Percentiles rank a stretch among this genome's conserved stretches.
Evolutionary conservation across 805 yeast genomes (phyloP).

Genomic region (Ogataea kodamae): DNA sequence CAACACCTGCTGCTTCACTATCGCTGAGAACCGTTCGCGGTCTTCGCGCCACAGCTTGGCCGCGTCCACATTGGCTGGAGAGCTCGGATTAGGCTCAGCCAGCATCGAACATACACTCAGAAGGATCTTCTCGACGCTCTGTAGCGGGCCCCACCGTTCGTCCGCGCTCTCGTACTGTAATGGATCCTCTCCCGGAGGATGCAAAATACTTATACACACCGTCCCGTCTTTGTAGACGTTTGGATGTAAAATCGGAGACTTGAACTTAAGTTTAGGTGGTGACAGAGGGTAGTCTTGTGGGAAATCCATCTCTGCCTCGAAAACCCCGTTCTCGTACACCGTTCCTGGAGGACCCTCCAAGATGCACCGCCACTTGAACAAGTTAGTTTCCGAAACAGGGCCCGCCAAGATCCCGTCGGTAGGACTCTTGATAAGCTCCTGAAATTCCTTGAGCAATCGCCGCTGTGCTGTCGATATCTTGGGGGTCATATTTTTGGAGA

Average conservation of each 20-base stretch:
- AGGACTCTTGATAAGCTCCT: conserved; percentile 77
- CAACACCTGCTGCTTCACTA: conserved; percentile 65
- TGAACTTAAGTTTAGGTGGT: conserved; percentile 62
- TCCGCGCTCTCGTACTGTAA: conserved; percentile 92
- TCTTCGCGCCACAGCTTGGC: conserved; percentile 90
- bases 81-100: conserved; percentile 94
- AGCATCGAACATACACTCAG: conserved; percentile 93
- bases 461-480: conserved; percentile 60
- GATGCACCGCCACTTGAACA: conserved; percentile 51
- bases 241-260: conserved; percentile 86
- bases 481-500: conserved; percentile 24
- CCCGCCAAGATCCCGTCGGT: conserved; percentile 97
- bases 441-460: conserved; percentile 82
- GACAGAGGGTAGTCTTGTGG: conserved; percentile 52
- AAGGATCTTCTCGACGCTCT: conserved; percentile 93
- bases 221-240: conserved; percentile 92
- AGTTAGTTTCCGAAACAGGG: conserved; percentile 61
- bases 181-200: conserved; percentile 97
- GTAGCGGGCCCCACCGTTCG: conserved; percentile 98
- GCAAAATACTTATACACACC: conserved; percentile 92
- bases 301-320: conserved; percentile 47
- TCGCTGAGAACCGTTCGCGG: conserved; percentile 59
- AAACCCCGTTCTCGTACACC: conserved; percentile 52
- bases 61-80: conserved; percentile 85
- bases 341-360: conserved; percentile 55